Conservation (phyloP, 2,329 filamentous ascomycete species). For the Neocucurbitaria cava region DNA sequence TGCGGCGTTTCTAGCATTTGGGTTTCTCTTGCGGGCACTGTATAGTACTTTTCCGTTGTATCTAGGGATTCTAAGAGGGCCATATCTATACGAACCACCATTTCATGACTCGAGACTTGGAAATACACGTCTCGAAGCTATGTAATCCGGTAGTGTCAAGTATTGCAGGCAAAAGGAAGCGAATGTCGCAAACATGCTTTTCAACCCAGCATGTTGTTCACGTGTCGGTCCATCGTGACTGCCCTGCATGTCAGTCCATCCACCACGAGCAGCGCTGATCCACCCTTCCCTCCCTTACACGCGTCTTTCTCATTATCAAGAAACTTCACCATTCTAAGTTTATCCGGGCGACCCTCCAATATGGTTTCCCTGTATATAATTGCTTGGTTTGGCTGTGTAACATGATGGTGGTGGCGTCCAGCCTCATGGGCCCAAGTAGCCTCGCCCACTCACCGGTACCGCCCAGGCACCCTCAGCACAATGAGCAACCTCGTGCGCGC, state of each 20-base stretch:
- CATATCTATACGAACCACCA: too few relatives aligned
- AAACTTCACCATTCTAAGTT: background rate
- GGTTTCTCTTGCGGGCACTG: background rate
- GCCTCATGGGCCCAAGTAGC: constrained; percentile 18
- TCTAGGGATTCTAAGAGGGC: too few relatives aligned
- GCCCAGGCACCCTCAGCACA: constrained; percentile 10
- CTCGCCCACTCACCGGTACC: constrained; percentile 13
- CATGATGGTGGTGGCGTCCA: constrained; percentile 4
- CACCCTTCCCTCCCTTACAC: background rate
- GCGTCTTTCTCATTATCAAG: background rate
- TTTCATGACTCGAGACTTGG: too few relatives aligned
- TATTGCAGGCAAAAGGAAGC: background rate
- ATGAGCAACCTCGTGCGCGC: constrained; percentile 15
- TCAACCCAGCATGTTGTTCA: background rate
- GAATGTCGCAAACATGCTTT: background rate
- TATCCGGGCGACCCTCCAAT: background rate
- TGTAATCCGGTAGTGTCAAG: background rate
- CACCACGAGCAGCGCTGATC: background rate
- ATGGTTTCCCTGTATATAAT: background rate
- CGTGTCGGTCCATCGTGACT: background rate
- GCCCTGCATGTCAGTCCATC: background rate
- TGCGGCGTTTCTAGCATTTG: background rate
- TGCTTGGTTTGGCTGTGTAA: background rate
- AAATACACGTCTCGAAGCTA: too few relatives aligned
- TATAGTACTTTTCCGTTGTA: background rate